Percentiles rank a stretch among this genome's conserved stretches.
phyloP scores from a whole-genome alignment of 202 grass and related monocot genomes.

The Elaeis oleifera region DNA sequence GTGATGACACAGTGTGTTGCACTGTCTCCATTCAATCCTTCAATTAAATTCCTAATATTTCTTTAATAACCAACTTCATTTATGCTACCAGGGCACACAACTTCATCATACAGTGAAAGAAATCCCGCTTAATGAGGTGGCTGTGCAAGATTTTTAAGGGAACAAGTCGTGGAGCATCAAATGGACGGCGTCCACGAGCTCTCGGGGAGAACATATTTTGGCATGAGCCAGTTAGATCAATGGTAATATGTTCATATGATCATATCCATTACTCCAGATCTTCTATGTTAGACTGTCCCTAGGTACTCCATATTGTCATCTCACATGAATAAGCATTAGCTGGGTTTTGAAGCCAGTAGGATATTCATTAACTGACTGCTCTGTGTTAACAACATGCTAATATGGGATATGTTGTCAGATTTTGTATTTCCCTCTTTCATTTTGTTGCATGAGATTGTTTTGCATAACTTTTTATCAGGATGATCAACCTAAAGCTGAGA shows the following conservation, averaged over 20 bases:
- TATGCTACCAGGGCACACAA: slow-evolving; percentile 22
- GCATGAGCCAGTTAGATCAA: slow-evolving; percentile 51
- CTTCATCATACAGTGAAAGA: slow-evolving; percentile 37
- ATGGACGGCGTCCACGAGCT: slow-evolving; percentile 35
- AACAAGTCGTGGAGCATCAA: slow-evolving; percentile 32
- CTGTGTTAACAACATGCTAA: no score
- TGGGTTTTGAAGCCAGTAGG: no score
- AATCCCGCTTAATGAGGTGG: slow-evolving; percentile 90
- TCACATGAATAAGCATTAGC: no score
- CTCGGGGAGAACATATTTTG: slow-evolving; percentile 47
- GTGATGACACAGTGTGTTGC: no score
- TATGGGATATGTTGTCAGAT: no score
- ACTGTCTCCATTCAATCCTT: no score
- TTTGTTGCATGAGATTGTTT: slow-evolving; percentile 16
- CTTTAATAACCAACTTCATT: background rate
- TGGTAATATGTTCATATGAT: slow-evolving; percentile 28
- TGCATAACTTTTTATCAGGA: slow-evolving; percentile 34
- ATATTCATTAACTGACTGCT: no score
- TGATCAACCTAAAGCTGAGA: slow-evolving; percentile 55
- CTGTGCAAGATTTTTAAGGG: slow-evolving; percentile 78
- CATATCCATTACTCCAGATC: background rate
- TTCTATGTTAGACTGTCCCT: background rate
- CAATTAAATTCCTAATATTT: no score
- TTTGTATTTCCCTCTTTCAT: slow-evolving; percentile 2
- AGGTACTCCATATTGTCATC: slow-evolving; percentile 12